Percentiles rank a stretch among this genome's conserved stretches.
Evolutionary conservation across 495 filamentous ascomycete species (phyloP).

Genomic region (Neurospora hispaniola): DNA sequence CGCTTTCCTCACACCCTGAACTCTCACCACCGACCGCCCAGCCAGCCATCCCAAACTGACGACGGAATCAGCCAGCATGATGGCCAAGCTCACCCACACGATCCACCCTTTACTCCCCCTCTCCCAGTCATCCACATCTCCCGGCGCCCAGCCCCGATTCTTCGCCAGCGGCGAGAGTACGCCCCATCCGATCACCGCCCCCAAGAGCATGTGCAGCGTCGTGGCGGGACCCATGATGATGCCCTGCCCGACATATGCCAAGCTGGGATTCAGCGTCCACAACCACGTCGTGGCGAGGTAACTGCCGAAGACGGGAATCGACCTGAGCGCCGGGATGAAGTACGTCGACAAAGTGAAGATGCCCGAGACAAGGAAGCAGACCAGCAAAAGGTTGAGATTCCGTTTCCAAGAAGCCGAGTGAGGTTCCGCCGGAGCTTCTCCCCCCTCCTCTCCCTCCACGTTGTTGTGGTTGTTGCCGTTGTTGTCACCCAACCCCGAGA

Average conservation of each 20-base stretch:
- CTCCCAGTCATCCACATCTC: conserved; percentile 76
- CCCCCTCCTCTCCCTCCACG: conserved; percentile 13
- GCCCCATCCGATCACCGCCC: conserved; percentile 84
- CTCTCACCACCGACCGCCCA: conserved; percentile 27
- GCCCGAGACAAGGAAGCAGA: conserved; percentile 43
- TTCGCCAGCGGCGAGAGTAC: conserved; percentile 85
- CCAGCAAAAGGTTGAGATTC: conserved; percentile 41
- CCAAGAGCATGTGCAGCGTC: conserved; percentile 90
- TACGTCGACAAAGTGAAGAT: conserved; percentile 75
- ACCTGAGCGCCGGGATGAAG: conserved; percentile 76
- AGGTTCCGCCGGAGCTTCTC: conserved; percentile 6
- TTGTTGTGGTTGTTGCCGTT: background rate
- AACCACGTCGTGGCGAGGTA: conserved; percentile 71
- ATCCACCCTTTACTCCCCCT: conserved; percentile 95
- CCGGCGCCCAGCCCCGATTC: conserved; percentile 77
- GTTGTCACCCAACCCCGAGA: conserved; percentile 2
- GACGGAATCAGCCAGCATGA: conserved; percentile 92
- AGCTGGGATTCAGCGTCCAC: conserved; percentile 91
- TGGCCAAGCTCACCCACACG: conserved; percentile 86
- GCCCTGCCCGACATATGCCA: conserved; percentile 83
- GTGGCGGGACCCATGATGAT: conserved; percentile 89
- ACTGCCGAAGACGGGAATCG: conserved; percentile 74
- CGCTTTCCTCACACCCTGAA: background rate
- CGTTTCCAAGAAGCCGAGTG: conserved; percentile 35
- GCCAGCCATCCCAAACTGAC: conserved; percentile 79